These are phyloP conservation scores for Epichloe amarillans DNA, from an alignment of 2,329 filamentous ascomycete genomes.

Conservation along the genomic window DNA sequence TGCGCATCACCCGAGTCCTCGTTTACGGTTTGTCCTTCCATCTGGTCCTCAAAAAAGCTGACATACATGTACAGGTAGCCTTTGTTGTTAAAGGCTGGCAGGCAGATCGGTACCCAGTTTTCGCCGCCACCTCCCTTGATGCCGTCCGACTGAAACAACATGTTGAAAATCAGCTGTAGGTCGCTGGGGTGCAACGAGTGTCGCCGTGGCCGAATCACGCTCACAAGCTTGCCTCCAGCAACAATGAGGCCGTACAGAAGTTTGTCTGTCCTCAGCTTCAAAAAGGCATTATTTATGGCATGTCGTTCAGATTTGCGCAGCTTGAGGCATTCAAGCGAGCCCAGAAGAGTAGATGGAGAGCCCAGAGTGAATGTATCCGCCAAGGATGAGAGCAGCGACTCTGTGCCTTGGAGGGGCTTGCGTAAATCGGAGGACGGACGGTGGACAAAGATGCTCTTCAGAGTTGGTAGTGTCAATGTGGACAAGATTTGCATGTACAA, in stretches of 20 bases:
- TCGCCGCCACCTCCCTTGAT: slow-evolving; percentile 85
- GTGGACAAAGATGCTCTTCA: slow-evolving; percentile 77
- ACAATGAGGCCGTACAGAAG: slow-evolving; percentile 89
- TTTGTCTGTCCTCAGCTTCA: slow-evolving; percentile 64
- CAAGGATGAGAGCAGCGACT: slow-evolving; percentile 77
- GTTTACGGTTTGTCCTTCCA: slow-evolving; percentile 27
- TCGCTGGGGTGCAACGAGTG: slow-evolving; percentile 94
- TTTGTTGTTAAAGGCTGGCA: slow-evolving; percentile 92
- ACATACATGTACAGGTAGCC: slow-evolving; percentile 99
- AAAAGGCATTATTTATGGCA: slow-evolving; percentile 72
- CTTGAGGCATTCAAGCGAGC: slow-evolving; percentile 85
- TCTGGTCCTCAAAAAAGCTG: slow-evolving; percentile 64
- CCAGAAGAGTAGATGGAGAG: slow-evolving; percentile 76
- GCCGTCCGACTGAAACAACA: slow-evolving; percentile 91
- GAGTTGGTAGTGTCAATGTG: slow-evolving; percentile 76
- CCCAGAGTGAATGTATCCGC: slow-evolving; percentile 91
- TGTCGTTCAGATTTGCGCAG: slow-evolving; percentile 78
- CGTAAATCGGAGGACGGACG: slow-evolving; percentile 90
- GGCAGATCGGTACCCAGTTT: slow-evolving; percentile 92
- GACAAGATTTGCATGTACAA: slow-evolving; percentile 98
- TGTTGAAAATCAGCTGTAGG: slow-evolving; percentile 94
- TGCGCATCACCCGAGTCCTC: slow-evolving; percentile 45
- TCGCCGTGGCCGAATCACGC: slow-evolving; percentile 84
- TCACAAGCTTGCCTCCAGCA: slow-evolving; percentile 83
- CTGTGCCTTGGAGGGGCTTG: slow-evolving; percentile 80